A percentile compares a stretch with the other conserved stretches of the same genome.
These are phyloP conservation scores for Paragyromitra xinjiangensis DNA, from an alignment of 495 filamentous ascomycete species.

Conservation along the genomic window DNA sequence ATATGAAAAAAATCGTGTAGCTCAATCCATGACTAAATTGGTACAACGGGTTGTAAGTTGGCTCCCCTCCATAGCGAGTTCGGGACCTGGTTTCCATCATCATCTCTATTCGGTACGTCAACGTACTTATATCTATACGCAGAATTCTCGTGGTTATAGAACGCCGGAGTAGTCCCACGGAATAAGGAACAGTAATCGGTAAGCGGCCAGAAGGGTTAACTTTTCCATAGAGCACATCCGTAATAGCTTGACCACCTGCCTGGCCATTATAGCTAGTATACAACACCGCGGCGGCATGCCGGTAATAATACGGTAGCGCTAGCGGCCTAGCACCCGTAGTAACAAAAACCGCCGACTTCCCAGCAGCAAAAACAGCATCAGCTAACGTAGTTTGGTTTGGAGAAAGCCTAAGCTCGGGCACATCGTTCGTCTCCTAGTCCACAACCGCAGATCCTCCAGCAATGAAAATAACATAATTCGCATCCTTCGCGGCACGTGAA, in stretches of 20 bases:
- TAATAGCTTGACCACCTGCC: constrained; percentile 61
- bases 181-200: constrained; percentile 59
- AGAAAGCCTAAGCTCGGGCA: constrained; percentile 59
- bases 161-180: constrained; percentile 60
- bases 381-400: constrained; percentile 58
- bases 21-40: constrained; percentile 61
- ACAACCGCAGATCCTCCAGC: constrained; percentile 62
- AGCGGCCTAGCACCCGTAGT: constrained; percentile 62
- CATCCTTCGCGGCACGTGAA: constrained; percentile 57
- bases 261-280: constrained; percentile 61
- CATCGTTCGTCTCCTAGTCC: constrained; percentile 62
- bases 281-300: constrained; percentile 58
- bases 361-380: constrained; percentile 58
- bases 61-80: not conserved
- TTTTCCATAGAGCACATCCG: constrained; percentile 60
- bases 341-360: constrained; percentile 61
- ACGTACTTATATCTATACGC: constrained; percentile 57
- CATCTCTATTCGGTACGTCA: constrained; percentile 46
- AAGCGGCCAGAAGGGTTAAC: constrained; percentile 60
- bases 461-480: constrained; percentile 61
- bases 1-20: constrained; percentile 59
- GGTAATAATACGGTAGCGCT: constrained; percentile 60
- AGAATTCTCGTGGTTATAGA: constrained; percentile 60
- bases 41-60: constrained; percentile 54
- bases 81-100: constrained; percentile 8